Conservation (phyloP, 1,284 basidiomycete species). For the Lignosus rhinocerotis region DNA sequence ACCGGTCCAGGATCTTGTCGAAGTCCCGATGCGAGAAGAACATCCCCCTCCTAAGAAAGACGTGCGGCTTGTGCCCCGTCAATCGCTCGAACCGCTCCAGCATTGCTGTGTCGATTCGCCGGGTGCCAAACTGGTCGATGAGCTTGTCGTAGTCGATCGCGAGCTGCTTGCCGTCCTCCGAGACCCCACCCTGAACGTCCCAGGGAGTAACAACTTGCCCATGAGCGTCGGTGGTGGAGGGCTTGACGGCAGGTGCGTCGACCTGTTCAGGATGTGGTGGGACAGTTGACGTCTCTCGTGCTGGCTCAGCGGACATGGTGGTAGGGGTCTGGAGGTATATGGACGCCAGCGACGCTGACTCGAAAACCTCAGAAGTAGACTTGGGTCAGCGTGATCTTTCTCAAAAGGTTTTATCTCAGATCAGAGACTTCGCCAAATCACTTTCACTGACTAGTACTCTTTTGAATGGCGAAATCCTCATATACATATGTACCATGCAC, state of each 20-base stretch:
- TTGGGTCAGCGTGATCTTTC: constrained; percentile 12
- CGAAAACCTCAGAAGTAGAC: constrained; percentile 13
- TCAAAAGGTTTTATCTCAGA: constrained; percentile 8
- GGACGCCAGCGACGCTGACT: constrained; percentile 13
- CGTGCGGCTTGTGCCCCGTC: constrained; percentile 91
- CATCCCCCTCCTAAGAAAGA: constrained; percentile 88
- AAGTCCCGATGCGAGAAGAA: constrained; percentile 99
- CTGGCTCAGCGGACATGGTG: constrained; percentile 18
- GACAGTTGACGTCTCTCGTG: constrained; percentile 7
- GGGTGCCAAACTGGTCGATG: constrained; percentile 92
- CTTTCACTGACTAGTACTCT: not conserved
- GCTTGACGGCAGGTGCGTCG: constrained; percentile 33
- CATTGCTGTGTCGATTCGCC: constrained; percentile 74
- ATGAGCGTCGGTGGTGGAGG: constrained; percentile 36
- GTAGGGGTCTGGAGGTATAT: not conserved
- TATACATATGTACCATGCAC: not conserved
- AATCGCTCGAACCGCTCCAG: constrained; percentile 90
- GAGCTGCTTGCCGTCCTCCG: constrained; percentile 85
- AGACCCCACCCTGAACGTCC: constrained; percentile 94
- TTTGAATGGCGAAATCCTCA: not conserved
- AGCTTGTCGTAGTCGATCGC: constrained; percentile 98
- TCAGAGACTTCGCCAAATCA: not conserved
- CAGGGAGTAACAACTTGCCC: constrained; percentile 96
- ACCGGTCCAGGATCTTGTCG: constrained; percentile 91
- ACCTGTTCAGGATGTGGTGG: constrained; percentile 19